Base-by-base conservation (phyloP, 225 moss, liverwort and hornwort genomes). In the Anthoceros angustus region DNA sequence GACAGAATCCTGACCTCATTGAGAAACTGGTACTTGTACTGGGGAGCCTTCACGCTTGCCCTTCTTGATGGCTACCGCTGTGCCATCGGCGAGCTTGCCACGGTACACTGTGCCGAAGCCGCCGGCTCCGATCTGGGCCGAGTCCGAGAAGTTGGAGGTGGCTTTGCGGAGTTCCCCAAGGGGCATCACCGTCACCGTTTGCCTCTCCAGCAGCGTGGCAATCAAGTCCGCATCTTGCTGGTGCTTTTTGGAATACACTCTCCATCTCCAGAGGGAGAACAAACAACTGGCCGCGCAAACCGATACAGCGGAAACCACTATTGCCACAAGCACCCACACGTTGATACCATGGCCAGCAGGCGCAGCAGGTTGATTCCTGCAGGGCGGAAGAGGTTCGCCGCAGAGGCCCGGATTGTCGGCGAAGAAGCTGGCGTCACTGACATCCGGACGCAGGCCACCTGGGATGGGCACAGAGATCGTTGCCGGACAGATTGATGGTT, bases 151-250 rank as follows among this genome's bases (percentile, higher is more conserved):
- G 64, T 75, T 61, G 10, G 60, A 48, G 8, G 75, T 70, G 11
- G 70, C 70, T 41, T 38, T 63, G 25, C 65, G 39, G 12, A 70
- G 12, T 10, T 70, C 70, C 41, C 62, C 15, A 46, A 55, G 55
- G n/a, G 55, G 55, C 55, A 55, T 55, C 55, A 55, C 55, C 55
- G 55, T 55, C 55, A 55, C 43, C 8, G 70, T 43, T 32, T 64
- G 63, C 43, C 63, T 64, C 64, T 70, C 63, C 11, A 0, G 63
- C 15, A 12, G 70, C 63, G n/a, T n/a, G 63, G 25, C 48, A 26
- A 70, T 70, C 63, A 70, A 46, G 25, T 70, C 64, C 26, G 70
- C 70, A 63, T 70, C 70, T 46, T 70, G 70, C 48, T 70, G 63
- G 40, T 70, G 70, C 12, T 64, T 64, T 42, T 40, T 42, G 43